These are phyloP conservation scores for Alternaria conjuncta DNA, from an alignment of 2,329 filamentous ascomycete genomes.

Conservation along the genomic window DNA sequence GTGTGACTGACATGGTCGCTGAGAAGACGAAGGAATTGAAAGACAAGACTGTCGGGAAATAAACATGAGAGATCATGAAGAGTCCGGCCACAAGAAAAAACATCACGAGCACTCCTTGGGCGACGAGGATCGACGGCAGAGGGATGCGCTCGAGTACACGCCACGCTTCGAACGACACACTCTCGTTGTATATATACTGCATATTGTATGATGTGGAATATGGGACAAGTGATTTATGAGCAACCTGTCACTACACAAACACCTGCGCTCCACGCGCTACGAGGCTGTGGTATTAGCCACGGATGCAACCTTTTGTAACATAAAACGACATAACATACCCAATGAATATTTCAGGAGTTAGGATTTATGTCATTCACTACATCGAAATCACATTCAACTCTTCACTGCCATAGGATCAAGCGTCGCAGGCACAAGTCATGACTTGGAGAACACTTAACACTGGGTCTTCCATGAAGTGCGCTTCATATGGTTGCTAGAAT, in stretches of 20 bases:
- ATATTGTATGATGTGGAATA: too few species aligned
- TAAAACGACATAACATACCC: background rate
- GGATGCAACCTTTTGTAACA: background rate
- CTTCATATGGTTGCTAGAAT: too few species aligned
- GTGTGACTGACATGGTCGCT: conserved; percentile 35
- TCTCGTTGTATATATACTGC: conserved; percentile 12
- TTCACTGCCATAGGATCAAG: background rate
- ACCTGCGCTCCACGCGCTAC: background rate
- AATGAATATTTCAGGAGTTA: background rate
- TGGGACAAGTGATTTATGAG: too few species aligned
- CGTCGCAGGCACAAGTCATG: background rate
- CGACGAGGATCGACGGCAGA: too few species aligned
- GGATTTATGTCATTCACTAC: background rate
- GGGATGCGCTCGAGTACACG: too few species aligned
- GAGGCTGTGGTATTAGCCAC: background rate
- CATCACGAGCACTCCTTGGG: too few species aligned
- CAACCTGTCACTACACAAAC: conserved; percentile 8
- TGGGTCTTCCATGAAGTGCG: too few species aligned
- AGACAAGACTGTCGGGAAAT: conserved; percentile 10
- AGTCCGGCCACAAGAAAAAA: too few species aligned
- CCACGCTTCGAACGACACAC: background rate
- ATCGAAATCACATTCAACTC: background rate
- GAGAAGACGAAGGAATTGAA: conserved; percentile 19
- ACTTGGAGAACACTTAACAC: too few species aligned
- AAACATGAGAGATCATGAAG: too few species aligned